Evolutionary conservation across 352 stramenopile species (phyloP).

Genomic region (Pythium graminicola): DNA sequence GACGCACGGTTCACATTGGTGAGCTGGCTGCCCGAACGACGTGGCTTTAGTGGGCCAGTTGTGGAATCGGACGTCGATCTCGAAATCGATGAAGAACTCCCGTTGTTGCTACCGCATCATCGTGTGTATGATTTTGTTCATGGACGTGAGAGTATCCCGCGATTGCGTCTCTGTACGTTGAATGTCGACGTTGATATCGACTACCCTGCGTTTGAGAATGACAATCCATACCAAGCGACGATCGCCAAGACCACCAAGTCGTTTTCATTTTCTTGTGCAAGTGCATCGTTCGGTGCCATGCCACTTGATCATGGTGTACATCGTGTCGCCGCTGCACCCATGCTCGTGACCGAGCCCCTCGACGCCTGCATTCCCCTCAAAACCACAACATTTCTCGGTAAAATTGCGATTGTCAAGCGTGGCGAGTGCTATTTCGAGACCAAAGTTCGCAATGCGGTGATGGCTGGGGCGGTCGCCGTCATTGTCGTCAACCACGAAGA

Average conservation of each 20-base stretch:
- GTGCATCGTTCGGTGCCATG: slow-evolving; percentile 50
- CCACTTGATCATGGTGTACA: slow-evolving; percentile 23
- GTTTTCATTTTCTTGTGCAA: slow-evolving; percentile 48
- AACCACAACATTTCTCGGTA: slow-evolving; percentile 29
- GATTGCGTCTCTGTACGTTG: slow-evolving; percentile 35
- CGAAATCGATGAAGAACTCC: slow-evolving; percentile 27
- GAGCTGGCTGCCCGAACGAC: slow-evolving; percentile 21
- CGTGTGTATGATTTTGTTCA: slow-evolving; percentile 33
- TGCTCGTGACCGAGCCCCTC: slow-evolving; percentile 46
- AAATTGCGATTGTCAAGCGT: slow-evolving; percentile 44
- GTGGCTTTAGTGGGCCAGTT: slow-evolving; percentile 6
- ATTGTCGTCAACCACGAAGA: slow-evolving; percentile 66
- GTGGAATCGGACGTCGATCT: background rate
- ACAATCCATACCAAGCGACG: slow-evolving; percentile 17
- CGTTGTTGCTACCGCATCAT: slow-evolving; percentile 31
- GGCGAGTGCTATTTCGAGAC: slow-evolving; percentile 70
- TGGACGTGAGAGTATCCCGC: slow-evolving; percentile 13
- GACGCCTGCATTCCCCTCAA: slow-evolving; percentile 47
- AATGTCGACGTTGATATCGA: slow-evolving; percentile 23
- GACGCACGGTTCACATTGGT: slow-evolving; percentile 27
- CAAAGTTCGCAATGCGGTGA: slow-evolving; percentile 51
- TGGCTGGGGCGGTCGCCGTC: slow-evolving; percentile 40
- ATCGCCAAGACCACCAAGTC: background rate
- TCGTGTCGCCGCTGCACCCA: slow-evolving; percentile 17
- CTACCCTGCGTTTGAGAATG: background rate